phyloP scores from a whole-genome alignment of 2,329 filamentous ascomycete genomes.

The Lomentospora prolificans region DNA sequence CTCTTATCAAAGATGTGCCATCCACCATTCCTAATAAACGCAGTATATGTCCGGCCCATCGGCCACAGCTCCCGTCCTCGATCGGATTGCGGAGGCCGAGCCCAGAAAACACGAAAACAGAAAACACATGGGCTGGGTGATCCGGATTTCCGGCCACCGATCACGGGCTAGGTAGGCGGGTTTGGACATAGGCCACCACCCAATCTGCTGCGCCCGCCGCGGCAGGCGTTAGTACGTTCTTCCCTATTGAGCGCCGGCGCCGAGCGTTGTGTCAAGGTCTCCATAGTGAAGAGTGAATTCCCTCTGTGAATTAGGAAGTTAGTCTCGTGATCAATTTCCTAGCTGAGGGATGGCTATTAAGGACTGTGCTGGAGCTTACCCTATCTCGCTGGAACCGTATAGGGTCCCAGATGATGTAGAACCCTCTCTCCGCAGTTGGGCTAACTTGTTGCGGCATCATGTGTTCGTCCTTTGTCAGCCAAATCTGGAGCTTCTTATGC shows the following conservation, averaged over 20 bases:
- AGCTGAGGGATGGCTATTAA: neutral
- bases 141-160: no score
- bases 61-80: neutral
- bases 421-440: conserved; percentile 51
- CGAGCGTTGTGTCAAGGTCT: conserved; percentile 43
- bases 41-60: neutral
- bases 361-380: conserved; percentile 41
- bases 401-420: conserved; percentile 57
- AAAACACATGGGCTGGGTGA: no score
- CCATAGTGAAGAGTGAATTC: conserved; percentile 53
- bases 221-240: neutral
- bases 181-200: neutral
- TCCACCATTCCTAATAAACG: neutral
- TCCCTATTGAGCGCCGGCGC: conserved; percentile 1
- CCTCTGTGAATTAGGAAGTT: conserved; percentile 29
- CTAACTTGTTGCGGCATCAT: conserved; percentile 53
- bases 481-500: conserved; percentile 57
- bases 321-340: conserved; percentile 6
- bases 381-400: conserved; percentile 53
- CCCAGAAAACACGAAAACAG: neutral
- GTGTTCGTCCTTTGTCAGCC: conserved; percentile 58
- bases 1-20: neutral
- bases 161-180: neutral
- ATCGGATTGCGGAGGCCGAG: neutral
- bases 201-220: neutral